Percentiles rank a stretch among this genome's conserved stretches.
These are phyloP conservation scores for Acacia crassicarpa DNA, from an alignment of 306 rosid genomes.

Conservation along the genomic window DNA sequence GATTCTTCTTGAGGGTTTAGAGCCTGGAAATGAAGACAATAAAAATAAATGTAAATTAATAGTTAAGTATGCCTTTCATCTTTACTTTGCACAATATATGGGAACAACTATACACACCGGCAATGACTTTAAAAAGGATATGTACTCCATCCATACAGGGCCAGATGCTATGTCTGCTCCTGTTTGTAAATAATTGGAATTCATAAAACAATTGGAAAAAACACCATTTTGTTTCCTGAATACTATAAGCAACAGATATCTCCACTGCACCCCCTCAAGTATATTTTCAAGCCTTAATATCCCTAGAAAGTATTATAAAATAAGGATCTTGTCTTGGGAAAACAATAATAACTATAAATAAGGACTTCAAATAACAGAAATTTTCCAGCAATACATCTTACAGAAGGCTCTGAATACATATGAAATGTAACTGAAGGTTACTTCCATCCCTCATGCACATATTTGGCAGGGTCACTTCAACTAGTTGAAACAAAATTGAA, in stretches of 20 bases:
- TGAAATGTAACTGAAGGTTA: background rate
- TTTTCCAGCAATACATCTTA: background rate
- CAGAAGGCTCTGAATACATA: background rate
- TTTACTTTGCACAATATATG: constrained; percentile 23
- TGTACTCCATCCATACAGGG: constrained; percentile 96
- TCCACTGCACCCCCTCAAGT: background rate
- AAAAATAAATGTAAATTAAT: constrained; percentile 6
- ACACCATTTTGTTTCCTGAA: background rate
- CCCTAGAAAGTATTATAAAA: background rate
- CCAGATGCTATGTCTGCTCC: constrained; percentile 95
- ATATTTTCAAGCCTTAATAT: background rate
- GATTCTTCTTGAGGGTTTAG: constrained; percentile 75
- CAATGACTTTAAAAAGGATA: constrained; percentile 62
- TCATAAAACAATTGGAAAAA: constrained; percentile 24
- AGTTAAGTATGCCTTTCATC: constrained; percentile 10
- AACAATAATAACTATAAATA: background rate
- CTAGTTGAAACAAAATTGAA: background rate
- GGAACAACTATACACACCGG: constrained; percentile 62
- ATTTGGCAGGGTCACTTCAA: background rate
- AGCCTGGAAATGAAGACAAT: constrained; percentile 48
- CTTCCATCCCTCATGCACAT: background rate
- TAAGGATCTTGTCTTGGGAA: background rate
- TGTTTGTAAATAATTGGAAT: constrained; percentile 32
- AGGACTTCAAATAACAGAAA: background rate
- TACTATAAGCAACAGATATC: background rate